Percentiles rank a stretch among this genome's conserved stretches.
These are phyloP conservation scores for Starmerella asiatica DNA, from an alignment of 805 yeast genomes.

Conservation along the genomic window DNA sequence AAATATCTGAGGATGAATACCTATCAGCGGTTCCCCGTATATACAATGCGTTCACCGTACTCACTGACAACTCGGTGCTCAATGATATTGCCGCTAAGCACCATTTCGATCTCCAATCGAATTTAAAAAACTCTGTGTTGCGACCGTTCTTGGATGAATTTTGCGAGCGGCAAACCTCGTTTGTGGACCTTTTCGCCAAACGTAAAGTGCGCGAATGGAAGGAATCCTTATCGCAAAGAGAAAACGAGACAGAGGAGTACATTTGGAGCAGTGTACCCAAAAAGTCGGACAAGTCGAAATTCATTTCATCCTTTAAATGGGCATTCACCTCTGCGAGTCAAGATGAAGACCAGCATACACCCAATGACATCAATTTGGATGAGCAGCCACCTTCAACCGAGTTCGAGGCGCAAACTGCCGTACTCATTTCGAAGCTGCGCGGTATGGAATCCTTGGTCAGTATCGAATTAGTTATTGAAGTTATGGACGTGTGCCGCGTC, in stretches of 20 bases:
- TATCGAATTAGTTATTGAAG: constrained; percentile 60
- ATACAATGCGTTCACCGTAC: constrained; percentile 1
- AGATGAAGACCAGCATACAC: neutral
- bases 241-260: constrained; percentile 36
- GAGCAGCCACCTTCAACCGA: constrained; percentile 29
- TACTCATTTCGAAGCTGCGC: constrained; percentile 59
- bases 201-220: constrained; percentile 25
- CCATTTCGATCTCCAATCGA: constrained; percentile 2
- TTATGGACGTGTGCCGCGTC: constrained; percentile 54
- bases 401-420: constrained; percentile 66
- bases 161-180: constrained; percentile 14
- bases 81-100: neutral
- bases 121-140: constrained; percentile 2
- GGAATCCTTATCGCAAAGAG: constrained; percentile 30
- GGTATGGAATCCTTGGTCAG: constrained; percentile 66
- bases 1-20: constrained; percentile 11
- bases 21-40: constrained; percentile 9
- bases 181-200: constrained; percentile 22
- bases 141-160: constrained; percentile 14
- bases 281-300: constrained; percentile 37
- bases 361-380: neutral
- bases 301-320: constrained; percentile 36
- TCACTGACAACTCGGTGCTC: constrained; percentile 3
- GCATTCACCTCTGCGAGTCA: constrained; percentile 7
- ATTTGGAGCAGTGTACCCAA: constrained; percentile 37